These are phyloP conservation scores for Grosmannia huntii DNA, from an alignment of 2,329 filamentous ascomycete genomes.

Conservation along the genomic window DNA sequence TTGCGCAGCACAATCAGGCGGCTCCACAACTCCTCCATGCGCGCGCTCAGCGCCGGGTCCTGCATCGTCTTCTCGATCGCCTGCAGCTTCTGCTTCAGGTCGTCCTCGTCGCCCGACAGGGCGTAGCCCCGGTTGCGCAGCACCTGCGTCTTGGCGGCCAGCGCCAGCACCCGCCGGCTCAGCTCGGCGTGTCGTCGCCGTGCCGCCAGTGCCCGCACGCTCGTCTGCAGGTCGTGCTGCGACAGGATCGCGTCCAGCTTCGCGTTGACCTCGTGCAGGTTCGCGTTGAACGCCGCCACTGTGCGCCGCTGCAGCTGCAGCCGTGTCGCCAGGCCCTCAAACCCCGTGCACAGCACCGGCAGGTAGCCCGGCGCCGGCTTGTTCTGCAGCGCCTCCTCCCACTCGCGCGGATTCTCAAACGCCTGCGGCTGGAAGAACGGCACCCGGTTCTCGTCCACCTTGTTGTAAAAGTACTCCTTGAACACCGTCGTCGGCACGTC, in stretches of 20 bases:
- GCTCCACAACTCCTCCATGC: constrained; percentile 79
- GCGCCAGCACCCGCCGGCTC: constrained; percentile 57
- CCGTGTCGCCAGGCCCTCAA: constrained; percentile 56
- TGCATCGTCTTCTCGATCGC: constrained; percentile 56
- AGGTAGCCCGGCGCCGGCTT: constrained; percentile 67
- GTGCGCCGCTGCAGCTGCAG: constrained; percentile 60
- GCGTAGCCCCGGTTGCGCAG: constrained; percentile 72
- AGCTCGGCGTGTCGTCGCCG: constrained; percentile 60
- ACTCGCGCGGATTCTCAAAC: constrained; percentile 62
- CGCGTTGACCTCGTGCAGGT: constrained; percentile 69
- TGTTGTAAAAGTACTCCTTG: constrained; percentile 80
- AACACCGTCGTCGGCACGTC: constrained; percentile 56
- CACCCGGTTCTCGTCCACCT: constrained; percentile 60
- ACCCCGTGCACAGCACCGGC: constrained; percentile 64
- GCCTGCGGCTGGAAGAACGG: constrained; percentile 62
- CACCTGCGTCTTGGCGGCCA: constrained; percentile 71
- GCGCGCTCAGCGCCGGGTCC: constrained; percentile 61
- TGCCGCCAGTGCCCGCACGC: constrained; percentile 60
- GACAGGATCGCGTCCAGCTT: constrained; percentile 59
- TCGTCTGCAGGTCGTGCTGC: constrained; percentile 64
- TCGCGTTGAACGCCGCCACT: constrained; percentile 55
- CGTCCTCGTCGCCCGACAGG: constrained; percentile 66
- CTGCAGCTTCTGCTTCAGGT: constrained; percentile 58
- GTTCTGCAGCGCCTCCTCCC: constrained; percentile 71
- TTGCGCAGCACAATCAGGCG: constrained; percentile 63